These are phyloP conservation scores for Cercospora sp. DNA, from an alignment of 2,329 filamentous ascomycete species.

Conservation along the genomic window DNA sequence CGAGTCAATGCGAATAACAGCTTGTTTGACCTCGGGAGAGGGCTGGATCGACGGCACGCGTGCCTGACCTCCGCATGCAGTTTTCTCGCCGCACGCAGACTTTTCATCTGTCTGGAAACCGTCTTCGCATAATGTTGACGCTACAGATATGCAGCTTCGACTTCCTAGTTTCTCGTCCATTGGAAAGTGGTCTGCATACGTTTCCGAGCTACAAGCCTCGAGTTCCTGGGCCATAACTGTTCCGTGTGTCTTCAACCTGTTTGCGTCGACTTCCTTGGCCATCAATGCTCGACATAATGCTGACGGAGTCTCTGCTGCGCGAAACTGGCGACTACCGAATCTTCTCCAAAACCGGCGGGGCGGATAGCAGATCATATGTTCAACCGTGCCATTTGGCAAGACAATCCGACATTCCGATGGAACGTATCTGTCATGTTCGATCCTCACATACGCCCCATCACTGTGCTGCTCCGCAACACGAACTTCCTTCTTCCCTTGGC, in stretches of 20 bases:
- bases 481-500: not conserved
- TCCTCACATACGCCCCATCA: conserved; percentile 1
- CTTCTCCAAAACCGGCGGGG: not conserved
- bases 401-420: conserved; percentile 6
- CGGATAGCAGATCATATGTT: conserved; percentile 9
- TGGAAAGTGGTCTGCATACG: not conserved
- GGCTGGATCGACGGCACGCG: not conserved
- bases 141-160: not conserved
- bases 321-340: not conserved
- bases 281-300: not conserved
- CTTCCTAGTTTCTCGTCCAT: not conserved
- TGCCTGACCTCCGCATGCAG: not conserved
- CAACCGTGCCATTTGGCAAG: conserved; percentile 4
- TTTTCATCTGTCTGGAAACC: not conserved
- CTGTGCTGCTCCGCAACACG: not conserved
- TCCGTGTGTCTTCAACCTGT: not conserved
- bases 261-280: not conserved
- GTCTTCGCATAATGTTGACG: not conserved
- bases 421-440: conserved; percentile 8
- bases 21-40: not conserved
- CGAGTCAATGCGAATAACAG: not conserved
- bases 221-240: not conserved
- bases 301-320: not conserved
- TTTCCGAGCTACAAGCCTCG: not conserved
- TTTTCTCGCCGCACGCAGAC: not conserved